Conservation (phyloP, 2,329 filamentous ascomycete genomes). For the Penicillium oxalicum region DNA sequence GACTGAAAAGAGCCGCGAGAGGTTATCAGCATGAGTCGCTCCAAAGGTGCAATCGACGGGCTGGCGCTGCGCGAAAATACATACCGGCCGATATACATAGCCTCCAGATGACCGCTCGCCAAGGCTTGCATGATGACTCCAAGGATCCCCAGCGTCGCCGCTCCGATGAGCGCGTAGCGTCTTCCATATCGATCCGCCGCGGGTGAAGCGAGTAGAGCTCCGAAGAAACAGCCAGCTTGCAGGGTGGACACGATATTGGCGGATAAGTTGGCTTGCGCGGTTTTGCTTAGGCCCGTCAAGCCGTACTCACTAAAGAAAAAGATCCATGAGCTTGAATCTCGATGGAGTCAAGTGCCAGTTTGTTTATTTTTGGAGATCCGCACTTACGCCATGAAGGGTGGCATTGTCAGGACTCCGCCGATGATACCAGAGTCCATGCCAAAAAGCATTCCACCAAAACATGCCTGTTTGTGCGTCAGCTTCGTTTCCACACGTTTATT, state of each 20-base stretch:
- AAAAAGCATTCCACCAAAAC: slow-evolving; percentile 65
- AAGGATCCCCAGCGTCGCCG: slow-evolving; percentile 52
- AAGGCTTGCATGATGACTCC: slow-evolving; percentile 61
- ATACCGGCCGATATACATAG: slow-evolving; percentile 61
- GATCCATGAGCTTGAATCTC: not conserved
- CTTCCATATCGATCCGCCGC: slow-evolving; percentile 48
- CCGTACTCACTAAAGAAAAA: slow-evolving; percentile 46
- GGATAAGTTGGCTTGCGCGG: slow-evolving; percentile 49
- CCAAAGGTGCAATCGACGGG: not conserved
- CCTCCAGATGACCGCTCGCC: slow-evolving; percentile 53
- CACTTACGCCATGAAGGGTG: slow-evolving; percentile 50
- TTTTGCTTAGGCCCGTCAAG: slow-evolving; percentile 37
- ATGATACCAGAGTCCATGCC: slow-evolving; percentile 63
- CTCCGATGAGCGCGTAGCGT: slow-evolving; percentile 49
- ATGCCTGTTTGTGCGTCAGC: slow-evolving; percentile 38
- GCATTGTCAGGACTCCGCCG: slow-evolving; percentile 59
- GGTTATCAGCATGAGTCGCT: not conserved
- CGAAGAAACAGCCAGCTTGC: slow-evolving; percentile 62
- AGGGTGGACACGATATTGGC: slow-evolving; percentile 68
- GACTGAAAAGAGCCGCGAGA: slow-evolving; percentile 7
- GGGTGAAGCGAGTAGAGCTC: slow-evolving; percentile 48
- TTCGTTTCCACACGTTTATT: not conserved
- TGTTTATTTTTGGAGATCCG: not conserved
- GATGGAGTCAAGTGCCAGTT: too few species aligned
- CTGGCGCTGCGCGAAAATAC: slow-evolving; percentile 9